Percentiles rank a stretch among this genome's conserved stretches.
phyloP scores from a whole-genome alignment of 371 early-diverging fungal genomes.

The Zychaea mexicana region DNA sequence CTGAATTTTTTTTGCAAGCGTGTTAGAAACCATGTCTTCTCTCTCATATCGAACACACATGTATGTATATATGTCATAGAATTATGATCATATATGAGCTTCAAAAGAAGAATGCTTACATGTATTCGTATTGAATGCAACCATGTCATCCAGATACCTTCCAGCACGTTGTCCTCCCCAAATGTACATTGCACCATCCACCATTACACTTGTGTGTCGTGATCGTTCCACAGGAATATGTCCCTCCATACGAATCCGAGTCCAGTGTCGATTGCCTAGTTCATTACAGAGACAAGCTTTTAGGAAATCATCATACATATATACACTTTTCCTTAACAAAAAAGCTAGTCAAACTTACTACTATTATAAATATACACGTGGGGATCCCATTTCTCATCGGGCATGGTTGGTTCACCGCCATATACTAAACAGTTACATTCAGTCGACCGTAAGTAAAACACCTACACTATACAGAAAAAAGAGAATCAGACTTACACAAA shows the following conservation, averaged over 20 bases:
- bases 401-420: conserved; percentile 44
- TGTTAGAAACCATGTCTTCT: no score
- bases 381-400: conserved; percentile 47
- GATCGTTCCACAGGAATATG: conserved; percentile 63
- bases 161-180: conserved; percentile 76
- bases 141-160: conserved; percentile 69
- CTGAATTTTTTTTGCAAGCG: no score
- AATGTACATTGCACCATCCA: conserved; percentile 69
- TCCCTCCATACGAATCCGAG: conserved; percentile 57
- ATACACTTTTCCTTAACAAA: no score
- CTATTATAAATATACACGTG: conserved; percentile 44
- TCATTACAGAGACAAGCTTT: neutral
- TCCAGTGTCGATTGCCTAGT: conserved; percentile 52
- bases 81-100: no score
- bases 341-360: conserved; percentile 33
- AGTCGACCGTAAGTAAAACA: no score
- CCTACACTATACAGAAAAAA: neutral
- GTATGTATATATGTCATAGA: no score
- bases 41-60: no score
- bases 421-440: no score
- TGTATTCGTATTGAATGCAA: conserved; percentile 66
- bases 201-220: conserved; percentile 67
- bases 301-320: neutral
- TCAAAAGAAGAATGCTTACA: conserved; percentile 40
- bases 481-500: conserved; percentile 29